Percentiles rank a stretch among this genome's conserved stretches.
phyloP scores from a whole-genome alignment of 139 green algal genomes.

The Desmodesmus armatus region DNA sequence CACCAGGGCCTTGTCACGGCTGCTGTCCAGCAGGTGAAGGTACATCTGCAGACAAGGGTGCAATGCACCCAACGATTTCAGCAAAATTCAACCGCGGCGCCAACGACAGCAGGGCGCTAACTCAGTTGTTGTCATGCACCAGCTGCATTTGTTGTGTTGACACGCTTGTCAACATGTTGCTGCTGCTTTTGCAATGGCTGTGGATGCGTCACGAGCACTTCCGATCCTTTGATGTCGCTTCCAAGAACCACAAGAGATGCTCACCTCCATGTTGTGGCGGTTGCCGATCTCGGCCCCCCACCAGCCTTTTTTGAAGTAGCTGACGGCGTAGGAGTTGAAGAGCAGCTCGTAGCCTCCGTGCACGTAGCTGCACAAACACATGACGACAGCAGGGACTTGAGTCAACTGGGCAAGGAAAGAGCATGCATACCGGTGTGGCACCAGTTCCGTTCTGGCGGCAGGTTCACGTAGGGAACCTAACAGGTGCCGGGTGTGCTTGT shows the following conservation, averaged over 20 bases:
- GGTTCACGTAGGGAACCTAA: too few species aligned
- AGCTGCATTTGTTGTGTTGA: too few species aligned
- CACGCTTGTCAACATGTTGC: too few species aligned
- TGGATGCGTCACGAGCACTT: too few species aligned
- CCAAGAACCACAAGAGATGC: too few species aligned
- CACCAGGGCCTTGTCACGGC: not conserved
- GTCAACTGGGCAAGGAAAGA: too few species aligned
- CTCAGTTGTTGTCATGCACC: not conserved
- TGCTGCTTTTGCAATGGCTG: too few species aligned
- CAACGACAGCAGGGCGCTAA: not conserved
- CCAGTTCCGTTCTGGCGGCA: too few species aligned
- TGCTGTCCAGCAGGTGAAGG: not conserved
- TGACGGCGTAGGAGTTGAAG: not conserved
- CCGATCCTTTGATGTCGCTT: too few species aligned
- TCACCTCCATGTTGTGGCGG: slow-evolving; percentile 20
- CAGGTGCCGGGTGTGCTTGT: too few species aligned
- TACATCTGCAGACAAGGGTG: not conserved
- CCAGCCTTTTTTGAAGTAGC: not conserved
- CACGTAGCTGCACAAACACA: not conserved
- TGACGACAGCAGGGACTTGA: not conserved
- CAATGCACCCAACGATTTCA: not conserved
- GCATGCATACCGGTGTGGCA: too few species aligned
- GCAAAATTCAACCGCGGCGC: not conserved
- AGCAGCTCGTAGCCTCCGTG: slow-evolving; percentile 27
- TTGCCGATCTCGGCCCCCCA: not conserved